These are phyloP conservation scores for Ogataea corticis DNA, from an alignment of 805 yeast genomes.

Conservation along the genomic window DNA sequence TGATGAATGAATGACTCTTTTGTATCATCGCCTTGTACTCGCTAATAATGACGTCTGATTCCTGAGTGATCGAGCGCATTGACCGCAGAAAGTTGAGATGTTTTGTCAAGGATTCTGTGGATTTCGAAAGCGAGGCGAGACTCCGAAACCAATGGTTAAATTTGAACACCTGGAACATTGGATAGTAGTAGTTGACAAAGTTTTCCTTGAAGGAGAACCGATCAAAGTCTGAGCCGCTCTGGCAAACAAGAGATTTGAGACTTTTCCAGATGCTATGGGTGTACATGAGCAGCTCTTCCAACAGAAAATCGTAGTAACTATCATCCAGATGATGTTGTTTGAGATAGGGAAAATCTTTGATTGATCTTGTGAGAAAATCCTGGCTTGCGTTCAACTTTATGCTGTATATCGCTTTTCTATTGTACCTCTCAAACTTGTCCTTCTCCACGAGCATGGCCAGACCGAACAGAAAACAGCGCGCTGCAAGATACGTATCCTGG, in stretches of 20 bases:
- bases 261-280: conserved; percentile 14
- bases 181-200: conserved; percentile 15
- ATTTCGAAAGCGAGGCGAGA: conserved; percentile 18
- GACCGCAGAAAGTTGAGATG: conserved; percentile 19
- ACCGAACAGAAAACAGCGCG: conserved; percentile 20
- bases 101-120: conserved; percentile 16
- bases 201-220: conserved; percentile 11
- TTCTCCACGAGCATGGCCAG: conserved; percentile 17
- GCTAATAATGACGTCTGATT: conserved; percentile 14
- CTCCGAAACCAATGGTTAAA: conserved; percentile 25
- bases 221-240: conserved; percentile 13
- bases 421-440: conserved; percentile 16
- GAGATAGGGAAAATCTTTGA: conserved; percentile 15
- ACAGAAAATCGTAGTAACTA: conserved; percentile 18
- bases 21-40: conserved; percentile 23
- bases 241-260: conserved; percentile 9
- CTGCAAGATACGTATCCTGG: conserved; percentile 9
- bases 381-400: conserved; percentile 12
- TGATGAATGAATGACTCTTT: conserved; percentile 19
- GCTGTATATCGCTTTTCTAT: conserved; percentile 17
- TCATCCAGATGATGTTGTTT: conserved; percentile 23
- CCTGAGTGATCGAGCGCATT: conserved; percentile 19
- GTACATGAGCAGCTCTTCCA: conserved; percentile 9
- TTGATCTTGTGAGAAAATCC: conserved; percentile 8
- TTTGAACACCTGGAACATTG: conserved; percentile 22